phyloP scores from a whole-genome alignment of 1,284 basidiomycete genomes.

The Rhodotorula sp. region DNA sequence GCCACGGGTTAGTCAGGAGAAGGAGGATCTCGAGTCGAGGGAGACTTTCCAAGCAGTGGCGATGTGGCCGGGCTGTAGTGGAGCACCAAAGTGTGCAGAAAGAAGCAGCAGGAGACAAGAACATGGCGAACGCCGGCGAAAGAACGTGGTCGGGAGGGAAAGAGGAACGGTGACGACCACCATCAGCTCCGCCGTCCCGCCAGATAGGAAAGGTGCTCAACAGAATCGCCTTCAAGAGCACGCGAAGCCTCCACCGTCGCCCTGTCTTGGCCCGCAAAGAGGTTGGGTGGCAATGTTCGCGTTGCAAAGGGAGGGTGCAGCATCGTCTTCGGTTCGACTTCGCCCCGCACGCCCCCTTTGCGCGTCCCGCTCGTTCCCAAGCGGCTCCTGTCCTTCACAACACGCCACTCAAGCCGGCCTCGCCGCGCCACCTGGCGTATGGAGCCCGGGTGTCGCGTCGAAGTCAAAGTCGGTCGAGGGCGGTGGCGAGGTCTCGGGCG shows the following conservation, averaged over 20 bases:
- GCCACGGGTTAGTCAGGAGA: not conserved
- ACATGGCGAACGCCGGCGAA: not conserved
- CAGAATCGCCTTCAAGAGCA: not conserved
- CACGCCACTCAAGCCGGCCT: not conserved
- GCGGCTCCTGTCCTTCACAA: not conserved
- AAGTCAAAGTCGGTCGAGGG: not conserved
- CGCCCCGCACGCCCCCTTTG: constrained; percentile 11
- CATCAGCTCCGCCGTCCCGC: constrained; percentile 26
- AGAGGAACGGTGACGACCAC: constrained; percentile 9
- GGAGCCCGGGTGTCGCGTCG: not conserved
- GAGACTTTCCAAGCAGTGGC: constrained; percentile 29
- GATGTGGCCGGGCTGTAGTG: constrained; percentile 31
- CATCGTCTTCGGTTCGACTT: not conserved
- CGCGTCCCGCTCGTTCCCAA: not conserved
- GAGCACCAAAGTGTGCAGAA: not conserved
- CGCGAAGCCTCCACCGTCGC: not conserved
- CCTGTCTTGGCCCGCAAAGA: not conserved
- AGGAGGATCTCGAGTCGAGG: too few species aligned
- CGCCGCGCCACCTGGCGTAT: not conserved
- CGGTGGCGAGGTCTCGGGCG: not conserved
- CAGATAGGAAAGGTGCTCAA: constrained; percentile 14
- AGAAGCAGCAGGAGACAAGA: not conserved
- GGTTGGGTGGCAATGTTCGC: not conserved
- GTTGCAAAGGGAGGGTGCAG: constrained; percentile 14
- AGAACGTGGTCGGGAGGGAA: not conserved